These are phyloP conservation scores for Chrysoporthe deuterocubensis DNA, from an alignment of 2,329 filamentous ascomycete species.

Conservation along the genomic window DNA sequence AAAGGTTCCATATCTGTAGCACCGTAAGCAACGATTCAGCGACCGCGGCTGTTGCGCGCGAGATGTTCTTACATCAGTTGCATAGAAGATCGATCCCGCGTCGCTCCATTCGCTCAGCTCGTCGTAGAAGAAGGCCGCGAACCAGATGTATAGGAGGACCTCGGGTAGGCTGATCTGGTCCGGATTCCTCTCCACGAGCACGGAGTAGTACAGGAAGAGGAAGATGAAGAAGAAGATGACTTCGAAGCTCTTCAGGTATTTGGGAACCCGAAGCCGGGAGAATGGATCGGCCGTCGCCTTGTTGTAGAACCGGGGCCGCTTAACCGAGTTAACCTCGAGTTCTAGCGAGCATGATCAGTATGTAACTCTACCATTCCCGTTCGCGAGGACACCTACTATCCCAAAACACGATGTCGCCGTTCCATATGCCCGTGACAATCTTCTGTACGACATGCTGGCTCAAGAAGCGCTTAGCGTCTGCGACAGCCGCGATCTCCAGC, in stretches of 20 bases:
- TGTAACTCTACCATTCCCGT: background rate
- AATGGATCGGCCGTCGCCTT: conserved; percentile 69
- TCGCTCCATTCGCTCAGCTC: conserved; percentile 84
- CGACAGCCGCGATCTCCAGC: conserved; percentile 82
- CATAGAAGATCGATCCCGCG: conserved; percentile 84
- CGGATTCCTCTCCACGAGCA: conserved; percentile 74
- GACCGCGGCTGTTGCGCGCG: conserved; percentile 54
- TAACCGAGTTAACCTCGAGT: conserved; percentile 72
- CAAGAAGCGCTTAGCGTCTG: conserved; percentile 82
- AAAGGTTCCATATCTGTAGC: conserved; percentile 70
- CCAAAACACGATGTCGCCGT: conserved; percentile 87
- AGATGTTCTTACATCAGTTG: conserved; percentile 64
- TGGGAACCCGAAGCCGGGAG: conserved; percentile 75
- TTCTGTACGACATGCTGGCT: conserved; percentile 81
- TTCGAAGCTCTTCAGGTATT: conserved; percentile 85
- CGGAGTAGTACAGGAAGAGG: conserved; percentile 81
- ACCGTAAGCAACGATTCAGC: conserved; percentile 78
- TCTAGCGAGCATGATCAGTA: conserved; percentile 36
- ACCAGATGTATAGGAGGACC: conserved; percentile 79
- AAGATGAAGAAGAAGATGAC: conserved; percentile 80
- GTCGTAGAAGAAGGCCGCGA: conserved; percentile 85
- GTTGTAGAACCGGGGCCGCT: conserved; percentile 79
- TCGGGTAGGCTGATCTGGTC: conserved; percentile 70
- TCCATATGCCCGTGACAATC: conserved; percentile 84
- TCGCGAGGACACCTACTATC: conserved; percentile 46